These are phyloP conservation scores for Boletus vermiculosoides DNA, from an alignment of 768 basidiomycete genomes.

Conservation along the genomic window DNA sequence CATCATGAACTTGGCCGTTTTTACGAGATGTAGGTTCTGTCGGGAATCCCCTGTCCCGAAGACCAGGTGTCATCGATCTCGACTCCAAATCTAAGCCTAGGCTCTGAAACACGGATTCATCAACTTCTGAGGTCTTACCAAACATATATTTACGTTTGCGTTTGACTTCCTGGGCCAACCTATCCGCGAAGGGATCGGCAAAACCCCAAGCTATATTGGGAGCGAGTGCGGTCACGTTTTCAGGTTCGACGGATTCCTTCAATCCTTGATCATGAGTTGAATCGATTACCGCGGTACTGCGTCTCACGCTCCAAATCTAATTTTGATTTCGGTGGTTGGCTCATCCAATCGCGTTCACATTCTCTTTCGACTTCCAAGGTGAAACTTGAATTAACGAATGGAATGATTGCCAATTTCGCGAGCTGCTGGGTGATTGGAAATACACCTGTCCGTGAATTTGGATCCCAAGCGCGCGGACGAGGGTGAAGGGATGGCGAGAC, in stretches of 20 bases:
- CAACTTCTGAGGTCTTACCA: too few relatives aligned
- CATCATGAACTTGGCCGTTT: slow-evolving; percentile 74
- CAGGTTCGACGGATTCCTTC: slow-evolving; percentile 58
- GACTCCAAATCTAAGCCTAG: slow-evolving; percentile 81
- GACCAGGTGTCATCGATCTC: slow-evolving; percentile 68
- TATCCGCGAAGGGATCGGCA: slow-evolving; percentile 95
- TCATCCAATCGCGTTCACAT: too few relatives aligned
- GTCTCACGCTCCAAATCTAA: slow-evolving; percentile 29
- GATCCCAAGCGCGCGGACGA: too few relatives aligned
- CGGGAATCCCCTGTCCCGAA: slow-evolving; percentile 22
- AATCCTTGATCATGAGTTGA: slow-evolving; percentile 72
- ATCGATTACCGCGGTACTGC: slow-evolving; percentile 76
- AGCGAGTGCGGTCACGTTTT: slow-evolving; percentile 87
- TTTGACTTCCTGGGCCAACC: slow-evolving; percentile 74
- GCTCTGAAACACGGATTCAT: slow-evolving; percentile 79
- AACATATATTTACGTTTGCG: too few relatives aligned
- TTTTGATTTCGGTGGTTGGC: too few relatives aligned
- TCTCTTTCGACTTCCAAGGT: too few relatives aligned
- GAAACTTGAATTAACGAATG: too few relatives aligned
- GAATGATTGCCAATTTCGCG: too few relatives aligned
- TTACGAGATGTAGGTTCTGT: slow-evolving; percentile 25
- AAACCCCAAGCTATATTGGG: slow-evolving; percentile 87
- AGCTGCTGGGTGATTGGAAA: too few relatives aligned
- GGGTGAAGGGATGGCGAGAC: too few relatives aligned
- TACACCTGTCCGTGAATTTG: too few relatives aligned